Evolutionary conservation across 148 eudicot species (phyloP), one percentile per base, ranked within the genome.

Genomic region (Polygonum maritimum): DNA sequence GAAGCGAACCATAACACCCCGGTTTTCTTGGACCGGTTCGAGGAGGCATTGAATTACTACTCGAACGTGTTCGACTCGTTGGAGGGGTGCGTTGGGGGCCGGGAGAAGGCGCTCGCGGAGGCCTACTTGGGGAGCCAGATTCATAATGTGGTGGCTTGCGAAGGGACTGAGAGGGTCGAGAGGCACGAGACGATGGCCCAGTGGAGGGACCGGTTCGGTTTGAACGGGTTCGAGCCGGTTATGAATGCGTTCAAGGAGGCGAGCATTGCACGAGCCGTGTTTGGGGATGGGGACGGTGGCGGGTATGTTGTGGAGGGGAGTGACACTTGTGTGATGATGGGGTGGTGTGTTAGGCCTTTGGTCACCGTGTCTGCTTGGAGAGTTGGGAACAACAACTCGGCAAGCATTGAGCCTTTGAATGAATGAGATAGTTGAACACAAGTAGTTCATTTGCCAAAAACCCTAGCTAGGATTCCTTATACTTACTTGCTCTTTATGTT

Each of bases 311-410:
- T 94, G 76, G 98, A 88, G 76, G 97, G 91, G 69, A 85, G 83
- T 39, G 84, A 85, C 22, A 97, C 97, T 48, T 89, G 97, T 57
- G 33, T 94, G 58, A 90, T 84, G 93, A 74, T 94, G 69, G 95
- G 93, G 0, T 94, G 98, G 98, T 95, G 90, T 75, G 83, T 86
- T 0, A 78, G 97, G 38, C 90, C 98, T 16, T 84, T 91, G 18
- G 90, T 94, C n/a, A 90, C 98, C 31, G 88, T 97, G 71, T 94
- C 97, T 3, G 98, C 97, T 5, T 94, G 98, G 97, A 90, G 82
- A 82, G 83, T 83, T 39, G 3, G 7, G 41, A 39, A 39, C 41
- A 39, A 39, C 4, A 39, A 39, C 41, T 39, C 0, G 7, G 4
- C 40, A 39, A 5, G 5, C 3, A 5, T 39, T n/a, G n/a, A n/a